These are phyloP conservation scores for Cladobotryum mycophilum DNA, from an alignment of 2,329 filamentous ascomycete species.

Conservation along the genomic window DNA sequence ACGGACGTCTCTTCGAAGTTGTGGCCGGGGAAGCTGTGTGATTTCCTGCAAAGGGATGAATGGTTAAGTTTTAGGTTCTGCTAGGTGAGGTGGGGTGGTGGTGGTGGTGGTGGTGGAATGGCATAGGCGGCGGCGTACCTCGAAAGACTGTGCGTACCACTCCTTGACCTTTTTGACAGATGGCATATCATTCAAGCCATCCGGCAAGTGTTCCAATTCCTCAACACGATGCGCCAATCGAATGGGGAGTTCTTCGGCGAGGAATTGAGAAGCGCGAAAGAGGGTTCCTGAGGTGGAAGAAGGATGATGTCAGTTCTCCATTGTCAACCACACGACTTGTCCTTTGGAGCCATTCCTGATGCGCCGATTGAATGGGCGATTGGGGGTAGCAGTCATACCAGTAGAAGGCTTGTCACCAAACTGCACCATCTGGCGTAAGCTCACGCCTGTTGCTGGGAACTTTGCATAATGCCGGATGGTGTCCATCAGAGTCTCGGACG, in stretches of 20 bases:
- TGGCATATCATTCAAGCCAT: slow-evolving; percentile 96
- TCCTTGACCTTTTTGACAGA: slow-evolving; percentile 92
- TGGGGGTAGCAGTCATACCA: slow-evolving; percentile 42
- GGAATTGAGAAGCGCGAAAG: slow-evolving; percentile 95
- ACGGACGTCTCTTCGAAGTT: slow-evolving; percentile 67
- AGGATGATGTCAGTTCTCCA: background rate
- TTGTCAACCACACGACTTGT: too few species aligned
- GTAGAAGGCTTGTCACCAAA: slow-evolving; percentile 92
- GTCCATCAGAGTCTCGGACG: slow-evolving; percentile 83
- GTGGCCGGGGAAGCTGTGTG: slow-evolving; percentile 74
- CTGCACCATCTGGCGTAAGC: slow-evolving; percentile 97
- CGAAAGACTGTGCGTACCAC: slow-evolving; percentile 99
- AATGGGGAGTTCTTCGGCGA: slow-evolving; percentile 96
- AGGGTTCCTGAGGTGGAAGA: slow-evolving; percentile 66
- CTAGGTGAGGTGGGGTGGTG: slow-evolving; percentile 4
- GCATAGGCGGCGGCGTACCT: slow-evolving; percentile 52
- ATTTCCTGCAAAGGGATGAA: slow-evolving; percentile 61
- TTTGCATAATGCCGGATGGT: slow-evolving; percentile 96
- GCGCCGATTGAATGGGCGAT: too few species aligned
- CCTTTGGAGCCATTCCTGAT: too few species aligned
- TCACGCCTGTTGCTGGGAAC: slow-evolving; percentile 94
- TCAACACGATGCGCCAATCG: slow-evolving; percentile 93
- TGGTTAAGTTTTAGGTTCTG: slow-evolving; percentile 1
- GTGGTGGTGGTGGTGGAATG: background rate
- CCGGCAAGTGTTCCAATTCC: slow-evolving; percentile 84